Percentiles rank a stretch among this genome's conserved stretches.
Evolutionary conservation across 495 filamentous ascomycete genomes (phyloP).

Genomic region (Clavariopsis aquatica): DNA sequence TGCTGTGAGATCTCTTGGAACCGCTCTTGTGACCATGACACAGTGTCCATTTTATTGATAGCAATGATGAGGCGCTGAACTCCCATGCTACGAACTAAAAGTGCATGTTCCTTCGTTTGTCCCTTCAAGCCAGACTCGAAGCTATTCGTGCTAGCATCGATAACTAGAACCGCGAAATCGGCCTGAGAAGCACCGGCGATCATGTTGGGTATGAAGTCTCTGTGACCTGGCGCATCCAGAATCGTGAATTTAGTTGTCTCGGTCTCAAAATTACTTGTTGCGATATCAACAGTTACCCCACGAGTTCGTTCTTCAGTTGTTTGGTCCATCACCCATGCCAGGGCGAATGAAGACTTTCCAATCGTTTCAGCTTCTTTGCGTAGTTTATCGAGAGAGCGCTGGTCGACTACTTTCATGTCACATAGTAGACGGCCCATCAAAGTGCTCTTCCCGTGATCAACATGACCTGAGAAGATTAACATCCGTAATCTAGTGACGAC

Average conservation of each 20-base stretch:
- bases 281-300: slow-evolving; percentile 97
- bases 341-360: slow-evolving; percentile 91
- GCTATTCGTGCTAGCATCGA: slow-evolving; percentile 82
- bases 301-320: slow-evolving; percentile 80
- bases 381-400: slow-evolving; percentile 84
- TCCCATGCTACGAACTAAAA: slow-evolving; percentile 89
- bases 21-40: slow-evolving; percentile 74
- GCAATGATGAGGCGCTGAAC: slow-evolving; percentile 84
- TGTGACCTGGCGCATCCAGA: slow-evolving; percentile 89
- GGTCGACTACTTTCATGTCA: slow-evolving; percentile 82
- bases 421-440: slow-evolving; percentile 93
- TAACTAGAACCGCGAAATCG: slow-evolving; percentile 92
- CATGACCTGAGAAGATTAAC: slow-evolving; percentile 65
- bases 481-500: not conserved
- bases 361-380: slow-evolving; percentile 85
- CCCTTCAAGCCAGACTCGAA: slow-evolving; percentile 93
- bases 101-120: slow-evolving; percentile 90
- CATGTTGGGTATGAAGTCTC: slow-evolving; percentile 98
- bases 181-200: slow-evolving; percentile 95
- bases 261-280: slow-evolving; percentile 90
- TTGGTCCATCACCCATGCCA: slow-evolving; percentile 95
- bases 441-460: slow-evolving; percentile 96
- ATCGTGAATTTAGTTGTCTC: slow-evolving; percentile 86
- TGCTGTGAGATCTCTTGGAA: slow-evolving; percentile 86
- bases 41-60: slow-evolving; percentile 90